Conservation (phyloP, 805 yeast species). For the Lipomyces kockii region DNA sequence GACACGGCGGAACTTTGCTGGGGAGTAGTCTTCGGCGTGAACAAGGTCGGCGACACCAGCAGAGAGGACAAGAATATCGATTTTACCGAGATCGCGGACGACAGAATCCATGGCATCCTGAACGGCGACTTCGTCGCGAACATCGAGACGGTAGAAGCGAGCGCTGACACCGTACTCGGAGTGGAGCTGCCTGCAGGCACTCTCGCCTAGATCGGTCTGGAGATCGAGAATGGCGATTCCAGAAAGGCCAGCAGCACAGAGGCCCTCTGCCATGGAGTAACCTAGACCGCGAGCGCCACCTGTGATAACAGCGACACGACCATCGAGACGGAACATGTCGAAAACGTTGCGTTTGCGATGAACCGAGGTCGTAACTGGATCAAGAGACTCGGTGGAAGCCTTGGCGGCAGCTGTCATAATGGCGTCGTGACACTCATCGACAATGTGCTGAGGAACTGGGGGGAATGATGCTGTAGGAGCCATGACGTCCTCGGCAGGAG, state of each 20-base stretch:
- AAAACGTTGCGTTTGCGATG: conserved; percentile 45
- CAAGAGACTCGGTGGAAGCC: conserved; percentile 44
- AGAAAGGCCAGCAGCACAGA: conserved; percentile 60
- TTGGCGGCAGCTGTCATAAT: conserved; percentile 39
- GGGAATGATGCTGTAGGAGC: not conserved
- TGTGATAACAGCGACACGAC: conserved; percentile 65
- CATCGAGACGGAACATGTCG: conserved; percentile 59
- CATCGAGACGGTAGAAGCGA: conserved; percentile 68
- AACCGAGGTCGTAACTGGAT: conserved; percentile 39
- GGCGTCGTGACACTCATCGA: conserved; percentile 37
- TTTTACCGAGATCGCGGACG: conserved; percentile 58
- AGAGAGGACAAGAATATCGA: conserved; percentile 63
- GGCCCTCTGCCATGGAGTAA: conserved; percentile 63
- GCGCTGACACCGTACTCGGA: conserved; percentile 58
- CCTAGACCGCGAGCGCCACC: conserved; percentile 76
- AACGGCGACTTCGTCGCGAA: conserved; percentile 57
- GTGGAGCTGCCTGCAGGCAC: conserved; percentile 61
- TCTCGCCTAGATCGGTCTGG: conserved; percentile 63
- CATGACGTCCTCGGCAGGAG: not conserved
- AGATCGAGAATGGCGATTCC: conserved; percentile 60
- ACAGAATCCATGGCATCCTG: conserved; percentile 57
- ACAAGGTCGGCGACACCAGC: conserved; percentile 73
- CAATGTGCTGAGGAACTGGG: not conserved
- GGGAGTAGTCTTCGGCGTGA: conserved; percentile 71
- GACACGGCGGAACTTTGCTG: conserved; percentile 64